Conservation (phyloP, 2,329 filamentous ascomycete genomes). For the Fusarium caatingaense region DNA sequence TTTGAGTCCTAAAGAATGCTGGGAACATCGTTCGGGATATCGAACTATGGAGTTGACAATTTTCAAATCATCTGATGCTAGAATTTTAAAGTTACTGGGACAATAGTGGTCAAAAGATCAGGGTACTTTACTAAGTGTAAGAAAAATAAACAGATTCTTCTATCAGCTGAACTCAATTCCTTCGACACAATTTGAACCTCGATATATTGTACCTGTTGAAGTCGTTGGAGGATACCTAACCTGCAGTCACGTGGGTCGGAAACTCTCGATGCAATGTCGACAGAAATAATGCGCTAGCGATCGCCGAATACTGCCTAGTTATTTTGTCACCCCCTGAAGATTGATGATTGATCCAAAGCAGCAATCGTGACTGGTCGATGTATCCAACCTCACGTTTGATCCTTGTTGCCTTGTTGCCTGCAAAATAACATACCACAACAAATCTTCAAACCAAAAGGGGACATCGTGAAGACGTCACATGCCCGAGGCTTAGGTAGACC, state of each 20-base stretch:
- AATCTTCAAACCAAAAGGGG: neutral
- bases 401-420: neutral
- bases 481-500: neutral
- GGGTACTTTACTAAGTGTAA: neutral
- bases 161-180: neutral
- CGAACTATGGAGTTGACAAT: too few relatives aligned
- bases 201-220: neutral
- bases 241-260: neutral
- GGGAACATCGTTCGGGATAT: fast-evolving
- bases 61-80: neutral
- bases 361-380: neutral
- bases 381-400: neutral
- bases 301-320: fast-evolving
- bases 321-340: fast-evolving
- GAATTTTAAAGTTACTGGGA: neutral
- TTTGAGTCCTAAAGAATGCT: fast-evolving
- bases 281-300: neutral
- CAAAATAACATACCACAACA: neutral
- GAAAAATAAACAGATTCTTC: neutral
- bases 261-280: neutral
- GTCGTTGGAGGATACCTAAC: neutral
- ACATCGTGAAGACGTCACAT: neutral
- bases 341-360: neutral
- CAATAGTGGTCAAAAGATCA: neutral
- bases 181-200: neutral